Evolutionary conservation across 306 rosid genomes (phyloP).

Genomic region (Chamaecrista fasciculata): DNA sequence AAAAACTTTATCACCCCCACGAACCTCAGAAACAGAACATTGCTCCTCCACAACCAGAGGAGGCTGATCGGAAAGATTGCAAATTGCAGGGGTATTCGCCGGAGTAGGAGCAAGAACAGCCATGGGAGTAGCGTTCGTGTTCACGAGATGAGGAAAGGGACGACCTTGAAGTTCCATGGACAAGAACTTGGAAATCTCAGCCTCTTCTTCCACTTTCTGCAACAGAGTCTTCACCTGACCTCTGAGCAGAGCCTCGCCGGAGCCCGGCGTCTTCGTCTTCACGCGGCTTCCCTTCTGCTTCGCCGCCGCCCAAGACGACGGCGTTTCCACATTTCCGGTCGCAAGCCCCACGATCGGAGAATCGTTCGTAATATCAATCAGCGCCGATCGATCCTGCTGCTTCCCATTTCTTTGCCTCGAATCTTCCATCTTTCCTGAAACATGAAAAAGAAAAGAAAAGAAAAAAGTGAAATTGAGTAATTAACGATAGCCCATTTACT

Average conservation of each 20-base stretch:
- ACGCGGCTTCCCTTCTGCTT: constrained; percentile 47
- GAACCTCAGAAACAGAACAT: constrained; percentile 59
- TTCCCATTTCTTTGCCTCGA: constrained; percentile 44
- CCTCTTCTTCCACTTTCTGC: constrained; percentile 94
- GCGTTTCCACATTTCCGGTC: constrained; percentile 47
- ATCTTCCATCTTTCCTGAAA: constrained; percentile 58
- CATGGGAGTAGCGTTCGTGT: constrained; percentile 49
- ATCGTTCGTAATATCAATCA: constrained; percentile 81
- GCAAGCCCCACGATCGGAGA: constrained; percentile 95
- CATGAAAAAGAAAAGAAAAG: neutral
- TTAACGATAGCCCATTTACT: neutral
- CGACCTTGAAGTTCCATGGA: constrained; percentile 49
- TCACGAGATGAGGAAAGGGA: constrained; percentile 41
- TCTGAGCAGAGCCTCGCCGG: constrained; percentile 88
- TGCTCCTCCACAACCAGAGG: constrained; percentile 45
- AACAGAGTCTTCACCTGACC: constrained; percentile 90
- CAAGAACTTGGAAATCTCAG: constrained; percentile 63
- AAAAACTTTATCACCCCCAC: no score
- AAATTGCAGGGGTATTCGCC: constrained; percentile 70
- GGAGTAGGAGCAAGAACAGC: constrained; percentile 92
- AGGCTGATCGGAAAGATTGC: constrained; percentile 27
- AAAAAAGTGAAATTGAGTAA: no score
- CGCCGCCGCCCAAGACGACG: constrained; percentile 40
- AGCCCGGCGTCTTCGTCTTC: constrained; percentile 80
- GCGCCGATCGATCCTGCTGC: constrained; percentile 62